Evolutionary conservation across 805 yeast genomes (phyloP).

Genomic region (Lipomyces spencermartinsiae): DNA sequence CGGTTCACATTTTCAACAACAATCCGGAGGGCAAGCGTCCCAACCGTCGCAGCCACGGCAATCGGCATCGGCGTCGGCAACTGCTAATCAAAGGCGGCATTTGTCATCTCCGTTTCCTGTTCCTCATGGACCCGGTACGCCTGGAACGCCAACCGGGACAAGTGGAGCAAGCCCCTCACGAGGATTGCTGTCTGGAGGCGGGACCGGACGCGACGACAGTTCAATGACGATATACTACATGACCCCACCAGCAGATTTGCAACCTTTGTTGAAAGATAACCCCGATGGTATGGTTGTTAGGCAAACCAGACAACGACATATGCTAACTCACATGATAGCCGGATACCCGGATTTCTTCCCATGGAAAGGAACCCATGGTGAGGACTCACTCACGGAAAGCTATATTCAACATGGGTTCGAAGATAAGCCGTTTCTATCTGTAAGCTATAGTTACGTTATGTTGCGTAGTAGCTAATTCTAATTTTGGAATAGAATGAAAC

Average conservation of each 20-base stretch:
- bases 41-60: slow-evolving; percentile 18
- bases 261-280: slow-evolving; percentile 27
- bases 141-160: slow-evolving; percentile 32
- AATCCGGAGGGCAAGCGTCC: slow-evolving; percentile 13
- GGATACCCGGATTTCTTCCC: slow-evolving; percentile 73
- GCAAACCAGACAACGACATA: neutral
- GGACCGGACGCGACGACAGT: slow-evolving; percentile 27
- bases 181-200: slow-evolving; percentile 5
- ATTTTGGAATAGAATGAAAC: slow-evolving; percentile 59
- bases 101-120: slow-evolving; percentile 34
- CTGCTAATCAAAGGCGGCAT: slow-evolving; percentile 26
- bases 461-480: neutral
- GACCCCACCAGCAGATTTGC: slow-evolving; percentile 32
- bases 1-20: slow-evolving; percentile 16
- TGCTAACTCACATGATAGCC: slow-evolving; percentile 16
- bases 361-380: slow-evolving; percentile 67
- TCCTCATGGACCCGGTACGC: slow-evolving; percentile 25
- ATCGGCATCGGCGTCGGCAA: slow-evolving; percentile 11
- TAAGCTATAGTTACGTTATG: slow-evolving; percentile 6
- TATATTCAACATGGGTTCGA: slow-evolving; percentile 73
- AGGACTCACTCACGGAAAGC: slow-evolving; percentile 59
- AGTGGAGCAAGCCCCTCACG: slow-evolving; percentile 25
- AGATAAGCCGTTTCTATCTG: slow-evolving; percentile 50
- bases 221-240: slow-evolving; percentile 27
- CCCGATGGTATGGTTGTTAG: slow-evolving; percentile 18